Base-by-base conservation (phyloP, 2,329 filamentous ascomycete genomes). In the Talaromyces piceae region DNA sequence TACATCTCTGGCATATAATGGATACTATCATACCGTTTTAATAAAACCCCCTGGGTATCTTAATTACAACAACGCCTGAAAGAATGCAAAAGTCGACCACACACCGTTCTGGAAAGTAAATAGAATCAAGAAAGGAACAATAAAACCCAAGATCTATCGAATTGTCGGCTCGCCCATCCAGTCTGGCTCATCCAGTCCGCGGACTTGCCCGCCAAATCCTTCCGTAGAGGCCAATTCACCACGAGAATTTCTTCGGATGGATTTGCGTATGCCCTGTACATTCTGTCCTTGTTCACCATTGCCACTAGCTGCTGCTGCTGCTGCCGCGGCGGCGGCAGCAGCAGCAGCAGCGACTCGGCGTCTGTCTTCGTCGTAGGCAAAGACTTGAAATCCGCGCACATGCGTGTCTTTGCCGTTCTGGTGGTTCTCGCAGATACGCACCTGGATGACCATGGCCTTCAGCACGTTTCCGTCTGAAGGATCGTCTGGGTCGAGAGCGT, bases 401-500 rank as follows among this genome's bases (percentile, higher is more conserved):
- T 98, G 93, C n/a, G 93, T 98, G 67, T 98, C 93, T 68, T 98
- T 98, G 57, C 93, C 93, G 67, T 98, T 98, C 71, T 98, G 93
- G 67, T 98, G 93, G 64, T 98, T 98, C 72, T 97, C 93, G 47
- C 91, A 80, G 45, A 98, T 85, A 58, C 87, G 84, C 63, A 97
- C 84, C 68, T 97, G 91, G 25, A 98, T 78, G 26, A 97, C 82
- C 72, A 91, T 95, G 13, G 88, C 90, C 54, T 91, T 83, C 16
- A 97, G 79, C 1, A 91, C 87, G 60, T 84, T 86, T 37, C 79
- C 86, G 62, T 82, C 83, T 45, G 76, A 77, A 44, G 62, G 61
- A 47, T 71, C 67, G 23, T 65, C 59, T 2, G 56, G 50, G 27
- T 63, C 58, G 6, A 61, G 55, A 23, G 59, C 56, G 25, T 59